Percentiles rank a stretch among this genome's conserved stretches.
These are phyloP conservation scores for Chlorella sp. DNA, from an alignment of 139 green algal species.

Conservation along the genomic window DNA sequence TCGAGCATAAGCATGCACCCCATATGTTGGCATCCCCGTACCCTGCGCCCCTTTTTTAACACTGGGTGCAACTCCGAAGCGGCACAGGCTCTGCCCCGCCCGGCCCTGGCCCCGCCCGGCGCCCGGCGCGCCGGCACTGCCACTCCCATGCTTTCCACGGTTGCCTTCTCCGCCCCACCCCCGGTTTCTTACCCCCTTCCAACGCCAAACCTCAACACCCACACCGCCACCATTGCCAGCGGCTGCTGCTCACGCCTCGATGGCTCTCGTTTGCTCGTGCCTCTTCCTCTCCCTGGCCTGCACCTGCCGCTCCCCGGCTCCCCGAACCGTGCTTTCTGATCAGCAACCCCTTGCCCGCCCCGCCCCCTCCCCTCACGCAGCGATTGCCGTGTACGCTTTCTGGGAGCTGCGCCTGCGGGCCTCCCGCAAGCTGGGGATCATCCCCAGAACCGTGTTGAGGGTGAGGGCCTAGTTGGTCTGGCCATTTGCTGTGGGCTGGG, in stretches of 20 bases:
- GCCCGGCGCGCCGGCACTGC: no score
- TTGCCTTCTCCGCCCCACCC: no score
- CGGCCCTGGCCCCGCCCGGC: no score
- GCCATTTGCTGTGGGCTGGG: not conserved
- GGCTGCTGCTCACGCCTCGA: no score
- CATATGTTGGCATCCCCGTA: not conserved
- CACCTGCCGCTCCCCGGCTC: not conserved
- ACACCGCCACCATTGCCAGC: no score
- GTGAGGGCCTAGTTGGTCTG: not conserved
- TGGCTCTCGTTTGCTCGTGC: not conserved
- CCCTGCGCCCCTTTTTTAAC: not conserved
- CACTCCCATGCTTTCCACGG: no score
- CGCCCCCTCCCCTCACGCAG: not conserved
- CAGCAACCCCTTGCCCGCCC: not conserved
- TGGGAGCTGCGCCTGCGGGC: constrained; percentile 12
- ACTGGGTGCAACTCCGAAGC: no score
- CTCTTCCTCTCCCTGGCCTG: not conserved
- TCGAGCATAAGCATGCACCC: no score
- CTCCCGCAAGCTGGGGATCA: constrained; percentile 12
- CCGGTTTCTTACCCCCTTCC: no score
- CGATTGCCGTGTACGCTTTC: not conserved
- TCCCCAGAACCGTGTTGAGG: not conserved
- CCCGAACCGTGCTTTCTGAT: no score
- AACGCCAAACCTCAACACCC: no score
- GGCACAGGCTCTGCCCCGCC: no score